phyloP scores from a whole-genome alignment of 371 early-diverging fungal species.

The Actinomucor elegans region DNA sequence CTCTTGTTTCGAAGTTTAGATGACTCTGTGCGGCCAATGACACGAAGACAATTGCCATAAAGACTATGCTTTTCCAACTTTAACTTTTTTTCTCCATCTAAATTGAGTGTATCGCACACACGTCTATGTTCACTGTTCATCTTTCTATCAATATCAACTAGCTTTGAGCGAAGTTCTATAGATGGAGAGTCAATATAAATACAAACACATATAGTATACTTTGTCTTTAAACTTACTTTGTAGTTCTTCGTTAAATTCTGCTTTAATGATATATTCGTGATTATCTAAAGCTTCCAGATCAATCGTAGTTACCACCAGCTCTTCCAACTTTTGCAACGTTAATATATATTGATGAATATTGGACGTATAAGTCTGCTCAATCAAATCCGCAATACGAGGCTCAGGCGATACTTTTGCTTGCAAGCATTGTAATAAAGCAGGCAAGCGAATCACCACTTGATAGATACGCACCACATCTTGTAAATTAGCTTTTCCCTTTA shows the following conservation, averaged over 20 bases:
- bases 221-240: constrained; percentile 52
- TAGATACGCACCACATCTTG: constrained; percentile 89
- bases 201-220: no score
- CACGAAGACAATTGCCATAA: constrained; percentile 87
- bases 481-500: constrained; percentile 76
- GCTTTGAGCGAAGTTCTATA: constrained; percentile 60
- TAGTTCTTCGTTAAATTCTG: constrained; percentile 79
- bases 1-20: constrained; percentile 54
- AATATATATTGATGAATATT: constrained; percentile 4
- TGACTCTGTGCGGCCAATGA: constrained; percentile 61
- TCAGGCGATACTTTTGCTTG: constrained; percentile 40
- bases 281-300: constrained; percentile 85
- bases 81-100: constrained; percentile 87
- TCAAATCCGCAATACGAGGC: constrained; percentile 13
- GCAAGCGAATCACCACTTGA: constrained; percentile 81
- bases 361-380: constrained; percentile 22
- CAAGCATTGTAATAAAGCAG: constrained; percentile 63
- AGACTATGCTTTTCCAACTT: constrained; percentile 83
- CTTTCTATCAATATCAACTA: constrained; percentile 54
- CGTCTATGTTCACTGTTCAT: constrained; percentile 68
- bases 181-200: background rate
- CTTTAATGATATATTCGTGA: constrained; percentile 89
- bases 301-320: constrained; percentile 87
- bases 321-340: constrained; percentile 20
- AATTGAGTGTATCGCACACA: constrained; percentile 54